Evolutionary conservation across 2,329 filamentous ascomycete genomes (phyloP), one percentile per base, ranked within the genome.

Genomic region (Alternaria arbusti): DNA sequence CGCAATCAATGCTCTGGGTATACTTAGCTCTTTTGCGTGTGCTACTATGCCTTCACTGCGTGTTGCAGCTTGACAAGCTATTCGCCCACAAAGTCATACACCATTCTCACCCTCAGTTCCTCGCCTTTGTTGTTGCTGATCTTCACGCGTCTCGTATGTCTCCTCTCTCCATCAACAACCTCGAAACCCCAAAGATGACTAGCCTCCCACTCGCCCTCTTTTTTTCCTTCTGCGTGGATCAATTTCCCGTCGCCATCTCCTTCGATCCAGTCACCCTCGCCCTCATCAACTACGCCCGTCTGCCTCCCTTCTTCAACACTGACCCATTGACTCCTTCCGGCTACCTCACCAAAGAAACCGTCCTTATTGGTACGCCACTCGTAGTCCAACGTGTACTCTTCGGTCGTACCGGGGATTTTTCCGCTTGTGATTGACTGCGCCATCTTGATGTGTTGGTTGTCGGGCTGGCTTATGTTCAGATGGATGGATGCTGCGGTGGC

Each of bases 111-210:
- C 20, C 57, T 59, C 57, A 70, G 23, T 13, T 70, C 56, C 7
- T 64, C 58, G 2, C 54, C 64, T 17, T 67, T 58, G 6, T 11
- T 49, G 20, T 64, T 67, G 40, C 56, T 64, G 10, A 64, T 32
- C 17, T 47, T 44, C 11, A 65, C 66, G 13, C 62, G 54, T 50
- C 64, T 65, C 13, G 60, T 67, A 43, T 67, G 62, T 11, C 54
- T 60, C 25, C 64, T 59, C 62, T 61, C 54, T 2, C 64, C 54
- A 12, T 65, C 54, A 5, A 67, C 60, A 3, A 57, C 17, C 52
- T 69, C 62, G 50, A 70, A 67, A 0, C 66, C 66, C 66, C 61
- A 70, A 22, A 70, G 54, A 36, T 67, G 62, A 17, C 57, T 55
- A 7, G 68, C 63, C 44, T 64, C 64, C 64, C 62, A 70, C 30